Evolutionary conservation across 352 stramenopile species (phyloP).

Genomic region (Aphanomyces invadans): DNA sequence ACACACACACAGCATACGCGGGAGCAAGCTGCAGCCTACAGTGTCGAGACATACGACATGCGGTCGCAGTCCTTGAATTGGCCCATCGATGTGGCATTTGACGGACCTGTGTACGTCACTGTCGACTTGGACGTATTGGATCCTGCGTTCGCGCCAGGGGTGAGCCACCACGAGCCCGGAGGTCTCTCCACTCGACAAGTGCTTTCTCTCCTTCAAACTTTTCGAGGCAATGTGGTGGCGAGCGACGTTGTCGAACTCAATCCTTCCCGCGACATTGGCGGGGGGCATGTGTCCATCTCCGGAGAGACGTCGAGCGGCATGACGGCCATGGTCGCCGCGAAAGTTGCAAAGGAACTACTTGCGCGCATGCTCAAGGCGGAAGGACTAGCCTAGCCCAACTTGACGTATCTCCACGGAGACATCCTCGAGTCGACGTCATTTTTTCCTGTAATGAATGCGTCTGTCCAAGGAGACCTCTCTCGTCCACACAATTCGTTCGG

Average conservation of each 20-base stretch:
- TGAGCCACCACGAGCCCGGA: constrained; percentile 25
- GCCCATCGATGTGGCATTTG: background rate
- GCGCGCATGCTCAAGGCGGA: background rate
- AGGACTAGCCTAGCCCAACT: too few species aligned
- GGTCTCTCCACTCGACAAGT: constrained; percentile 18
- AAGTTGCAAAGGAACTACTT: constrained; percentile 23
- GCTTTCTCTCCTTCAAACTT: constrained; percentile 17
- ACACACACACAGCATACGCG: constrained; percentile 22
- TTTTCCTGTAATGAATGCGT: too few species aligned
- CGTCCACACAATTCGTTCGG: too few species aligned
- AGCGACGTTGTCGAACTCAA: constrained; percentile 27
- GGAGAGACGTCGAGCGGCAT: constrained; percentile 13
- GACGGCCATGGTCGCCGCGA: constrained; percentile 26
- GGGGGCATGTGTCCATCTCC: background rate
- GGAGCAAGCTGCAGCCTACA: constrained; percentile 13
- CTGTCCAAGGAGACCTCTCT: too few species aligned
- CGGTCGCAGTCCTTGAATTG: background rate
- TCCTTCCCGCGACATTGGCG: constrained; percentile 7
- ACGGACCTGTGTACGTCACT: constrained; percentile 26
- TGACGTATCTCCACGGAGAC: too few species aligned
- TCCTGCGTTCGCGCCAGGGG: constrained; percentile 23
- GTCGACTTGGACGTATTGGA: constrained; percentile 26
- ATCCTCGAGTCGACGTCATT: too few species aligned
- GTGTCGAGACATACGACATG: constrained; percentile 22
- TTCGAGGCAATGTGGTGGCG: constrained; percentile 14